These are phyloP conservation scores for Xanthoconium purpureum DNA, from an alignment of 768 basidiomycete genomes.

Conservation along the genomic window DNA sequence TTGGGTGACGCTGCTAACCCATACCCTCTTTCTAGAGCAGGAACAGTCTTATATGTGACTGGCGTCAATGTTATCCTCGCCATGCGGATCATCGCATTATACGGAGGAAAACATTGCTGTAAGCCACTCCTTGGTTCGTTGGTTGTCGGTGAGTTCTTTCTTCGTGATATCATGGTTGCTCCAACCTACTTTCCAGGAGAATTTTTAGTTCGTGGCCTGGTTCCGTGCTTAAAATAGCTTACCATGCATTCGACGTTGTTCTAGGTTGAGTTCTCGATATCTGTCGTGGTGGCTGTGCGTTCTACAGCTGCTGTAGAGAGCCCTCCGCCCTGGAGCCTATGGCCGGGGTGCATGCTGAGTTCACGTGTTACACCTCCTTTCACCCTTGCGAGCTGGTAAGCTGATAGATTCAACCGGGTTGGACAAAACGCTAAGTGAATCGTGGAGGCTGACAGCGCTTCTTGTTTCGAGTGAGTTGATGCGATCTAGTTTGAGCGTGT, in stretches of 20 bases:
- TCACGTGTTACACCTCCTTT: slow-evolving; percentile 11
- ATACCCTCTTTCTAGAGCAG: slow-evolving; percentile 10
- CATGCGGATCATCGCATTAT: slow-evolving; percentile 20
- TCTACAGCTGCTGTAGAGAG: slow-evolving; percentile 6
- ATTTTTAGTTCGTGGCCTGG: slow-evolving; percentile 11
- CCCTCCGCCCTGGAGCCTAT: slow-evolving; percentile 18
- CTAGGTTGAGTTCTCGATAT: slow-evolving; percentile 19
- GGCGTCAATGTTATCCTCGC: slow-evolving; percentile 22
- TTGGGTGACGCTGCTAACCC: neutral
- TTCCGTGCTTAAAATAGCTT: neutral
- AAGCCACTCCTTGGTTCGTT: slow-evolving; percentile 8
- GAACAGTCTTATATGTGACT: slow-evolving; percentile 16
- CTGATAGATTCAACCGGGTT: neutral
- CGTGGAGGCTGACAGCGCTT: slow-evolving; percentile 16
- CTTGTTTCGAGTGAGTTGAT: slow-evolving; percentile 16
- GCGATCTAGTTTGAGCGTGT: neutral
- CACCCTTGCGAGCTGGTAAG: slow-evolving; percentile 24
- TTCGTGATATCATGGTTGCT: neutral
- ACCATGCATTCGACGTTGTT: too few species aligned
- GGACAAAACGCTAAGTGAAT: neutral
- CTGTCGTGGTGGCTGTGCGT: slow-evolving; percentile 14
- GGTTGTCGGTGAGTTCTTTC: slow-evolving; percentile 15
- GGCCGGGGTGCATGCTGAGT: slow-evolving; percentile 14
- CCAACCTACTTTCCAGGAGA: slow-evolving; percentile 8
- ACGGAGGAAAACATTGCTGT: neutral